Evolutionary conservation across 2,329 filamentous ascomycete species (phyloP), one percentile per base, ranked within the genome.

Genomic region (Cordyceps pruinosa): DNA sequence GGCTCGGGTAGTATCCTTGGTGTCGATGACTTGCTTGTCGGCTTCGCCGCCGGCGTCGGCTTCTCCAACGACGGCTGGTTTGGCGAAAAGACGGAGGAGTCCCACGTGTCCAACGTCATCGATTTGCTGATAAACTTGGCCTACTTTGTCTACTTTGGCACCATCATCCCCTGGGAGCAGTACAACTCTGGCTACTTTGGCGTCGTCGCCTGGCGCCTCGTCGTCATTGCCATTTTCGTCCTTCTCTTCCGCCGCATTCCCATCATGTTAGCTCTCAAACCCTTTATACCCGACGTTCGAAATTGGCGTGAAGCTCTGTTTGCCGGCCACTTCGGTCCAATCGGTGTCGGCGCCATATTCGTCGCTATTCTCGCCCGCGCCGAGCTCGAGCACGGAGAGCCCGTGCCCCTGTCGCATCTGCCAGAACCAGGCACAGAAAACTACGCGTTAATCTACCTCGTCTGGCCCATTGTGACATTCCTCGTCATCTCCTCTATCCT

Each of bases 1-100:
- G 94, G 94, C 19, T 93, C 93, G 0, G 94, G 94, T 30, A 91
- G 90, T 71, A 82, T 97, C 58, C 77, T 99, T 45, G 94, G 94
- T 50, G 80, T 97, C 66, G 94, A 99, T 70, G 94, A 99, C 71
- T 75, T 99, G 51, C 82, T 99, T 4, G 90, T 99, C 39, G 94
- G 94, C 39, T 99, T 99, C 67, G 87, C 93, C 15, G 90, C 89
- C 56, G 94, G 94, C 58, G 94, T 99, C n/a, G 94, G 94, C 56
- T 99, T 99, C 77, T 97, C 92, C 65, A 99, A 99, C 71, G 94
- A 99, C 68, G 94, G 94, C 63, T 99, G 94, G 94, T 99, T 99
- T 66, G 89, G 89, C 17, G 89, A 97, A 68, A 97, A 97, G 78
- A 99, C 94, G 0, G 94, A 99, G 69, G 94, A 99, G 72, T 93